Base-by-base conservation (phyloP, 441 rosid species). In the Populus hybrid region DNA sequence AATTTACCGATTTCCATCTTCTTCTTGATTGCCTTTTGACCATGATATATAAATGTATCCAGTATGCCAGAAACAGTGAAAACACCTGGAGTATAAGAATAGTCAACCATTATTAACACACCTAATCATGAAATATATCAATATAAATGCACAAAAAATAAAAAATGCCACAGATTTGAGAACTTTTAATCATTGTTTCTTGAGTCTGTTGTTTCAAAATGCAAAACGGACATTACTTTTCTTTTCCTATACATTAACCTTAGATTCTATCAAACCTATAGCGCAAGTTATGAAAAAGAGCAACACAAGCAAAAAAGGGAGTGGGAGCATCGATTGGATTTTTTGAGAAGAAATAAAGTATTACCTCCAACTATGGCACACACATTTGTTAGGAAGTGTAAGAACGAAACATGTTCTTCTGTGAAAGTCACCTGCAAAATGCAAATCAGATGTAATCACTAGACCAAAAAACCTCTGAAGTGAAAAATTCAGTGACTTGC, bases 341-440 rank as follows among this genome's bases (percentile, higher is more conserved):
- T 20, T 26, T 45, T 50, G 14, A 36, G 73, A 69, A 26, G 23
- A 7, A 59, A 59, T 64, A 36, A 29, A 31, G 23, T 33, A 31
- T 82, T 88, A 92, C 93, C 97, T 87, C 99, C 98, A 42, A 95
- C 91, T 74, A 95, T 92, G 40, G 99, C 99, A 28, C 99, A 94
- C 68, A 94, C 93, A 80, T 91, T 94, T 38, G 99, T 94, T 77
- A 95, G 79, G 80, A 94, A 95, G 89, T 95, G 98, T 83, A 95
- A 84, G 89, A 95, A 95, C 64, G 94, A 90, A 40, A 90, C 87
- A 73, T 94, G 95, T 76, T 82, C 91, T 90, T 89, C 97, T 23
- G 83, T 82, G 83, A 94, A 90, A 78, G 95, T 94, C 80, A 95
- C 98, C 99, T 95, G 84, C 71, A 77, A 70, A 72, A 73, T 26